These are phyloP conservation scores for Achlya hypogyna DNA, from an alignment of 352 stramenopile species.

Conservation along the genomic window DNA sequence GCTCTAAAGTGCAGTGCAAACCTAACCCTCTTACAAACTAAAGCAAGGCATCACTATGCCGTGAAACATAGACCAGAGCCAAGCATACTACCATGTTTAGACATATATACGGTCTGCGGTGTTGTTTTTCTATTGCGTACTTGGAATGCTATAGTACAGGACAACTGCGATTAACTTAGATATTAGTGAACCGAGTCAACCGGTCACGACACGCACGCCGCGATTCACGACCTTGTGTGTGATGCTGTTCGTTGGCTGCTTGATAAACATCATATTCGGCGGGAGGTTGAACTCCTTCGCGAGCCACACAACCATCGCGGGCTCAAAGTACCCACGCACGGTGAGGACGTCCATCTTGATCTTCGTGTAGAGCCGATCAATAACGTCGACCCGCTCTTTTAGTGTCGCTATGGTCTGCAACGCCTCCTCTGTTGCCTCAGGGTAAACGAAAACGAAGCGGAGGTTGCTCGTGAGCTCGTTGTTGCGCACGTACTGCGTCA, in stretches of 20 bases:
- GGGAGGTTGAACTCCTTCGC: slow-evolving; percentile 57
- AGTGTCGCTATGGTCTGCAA: neutral
- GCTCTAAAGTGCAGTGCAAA: too few relatives aligned
- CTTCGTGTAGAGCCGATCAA: slow-evolving; percentile 89
- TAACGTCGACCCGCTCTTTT: slow-evolving; percentile 47
- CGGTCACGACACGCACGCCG: slow-evolving; percentile 83
- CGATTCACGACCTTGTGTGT: slow-evolving; percentile 83
- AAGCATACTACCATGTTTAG: too few relatives aligned
- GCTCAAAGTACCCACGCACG: slow-evolving; percentile 46
- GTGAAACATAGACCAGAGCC: too few relatives aligned
- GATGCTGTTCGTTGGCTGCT: slow-evolving; percentile 76
- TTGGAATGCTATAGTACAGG: too few relatives aligned
- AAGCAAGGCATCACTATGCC: too few relatives aligned
- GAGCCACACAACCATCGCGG: slow-evolving; percentile 78
- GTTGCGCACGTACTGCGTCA: slow-evolving; percentile 87
- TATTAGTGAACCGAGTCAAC: too few relatives aligned
- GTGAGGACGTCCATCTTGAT: slow-evolving; percentile 55
- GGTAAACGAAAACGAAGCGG: slow-evolving; percentile 72
- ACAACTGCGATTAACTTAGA: too few relatives aligned
- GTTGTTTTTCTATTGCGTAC: too few relatives aligned
- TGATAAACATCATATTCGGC: slow-evolving; percentile 92
- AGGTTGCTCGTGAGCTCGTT: slow-evolving; percentile 89
- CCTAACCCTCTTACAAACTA: too few relatives aligned
- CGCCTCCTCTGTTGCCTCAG: slow-evolving; percentile 21
- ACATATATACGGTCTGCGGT: too few relatives aligned